phyloP scores from a whole-genome alignment of 225 moss, liverwort and hornwort genomes.

The Neckera pumila region DNA sequence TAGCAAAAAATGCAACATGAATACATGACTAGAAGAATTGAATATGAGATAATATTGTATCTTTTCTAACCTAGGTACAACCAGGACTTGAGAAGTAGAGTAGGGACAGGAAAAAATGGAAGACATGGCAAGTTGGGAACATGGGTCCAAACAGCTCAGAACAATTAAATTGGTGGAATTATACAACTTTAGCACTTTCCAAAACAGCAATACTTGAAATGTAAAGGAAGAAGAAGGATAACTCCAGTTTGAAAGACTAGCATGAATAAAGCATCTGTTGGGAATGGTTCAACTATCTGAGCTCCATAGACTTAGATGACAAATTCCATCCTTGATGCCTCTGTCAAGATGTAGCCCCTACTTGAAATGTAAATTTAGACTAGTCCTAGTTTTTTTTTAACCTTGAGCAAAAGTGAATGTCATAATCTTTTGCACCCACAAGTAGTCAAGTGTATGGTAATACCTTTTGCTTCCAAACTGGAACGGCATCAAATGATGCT shows the following conservation, averaged over 20 bases:
- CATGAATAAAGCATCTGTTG: no score
- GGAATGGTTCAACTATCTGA: no score
- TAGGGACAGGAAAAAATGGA: background rate
- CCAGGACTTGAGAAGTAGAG: background rate
- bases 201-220: background rate
- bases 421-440: background rate
- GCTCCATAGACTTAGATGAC: no score
- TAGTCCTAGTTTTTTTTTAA: accelerated
- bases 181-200: background rate
- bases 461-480: conserved; percentile 80
- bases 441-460: accelerated
- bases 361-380: background rate
- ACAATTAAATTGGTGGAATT: no score
- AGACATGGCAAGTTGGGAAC: background rate
- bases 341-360: background rate
- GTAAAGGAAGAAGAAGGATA: no score
- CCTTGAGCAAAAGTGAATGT: no score
- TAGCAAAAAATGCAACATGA: background rate
- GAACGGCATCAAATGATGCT: conserved; percentile 69
- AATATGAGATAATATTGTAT: background rate
- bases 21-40: background rate
- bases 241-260: no score
- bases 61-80: background rate
- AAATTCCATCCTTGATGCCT: no score
- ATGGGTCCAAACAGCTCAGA: no score